Base-by-base conservation (phyloP, 371 early-diverging fungal species). In the Amoeboaphelidium protococcarum region DNA sequence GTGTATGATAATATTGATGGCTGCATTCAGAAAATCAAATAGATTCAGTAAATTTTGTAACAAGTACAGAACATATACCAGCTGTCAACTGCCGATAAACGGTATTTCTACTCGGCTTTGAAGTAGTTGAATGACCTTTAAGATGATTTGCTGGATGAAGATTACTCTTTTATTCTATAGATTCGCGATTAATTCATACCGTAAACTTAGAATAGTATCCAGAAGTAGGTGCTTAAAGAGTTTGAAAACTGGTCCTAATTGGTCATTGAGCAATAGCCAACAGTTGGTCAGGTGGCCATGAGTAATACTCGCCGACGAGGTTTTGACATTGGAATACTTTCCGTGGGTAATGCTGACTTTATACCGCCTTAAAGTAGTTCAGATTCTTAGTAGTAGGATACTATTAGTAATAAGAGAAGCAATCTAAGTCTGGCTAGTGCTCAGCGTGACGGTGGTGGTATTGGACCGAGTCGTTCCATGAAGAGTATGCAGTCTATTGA, bases 171-270 rank as follows among this genome's bases (percentile, higher is more conserved):
- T n/a, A n/a, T n/a, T n/a, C n/a, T n/a, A n/a, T n/a, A n/a, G n/a
- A n/a, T n/a, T n/a, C n/a, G n/a, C n/a, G n/a, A n/a, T n/a, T n/a
- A 78, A 46, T 76, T 81, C 50, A 70, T 92, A 26, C 90, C 89
- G 4, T 63, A 67, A 13, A 74, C 87, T 68, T 79, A 83, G 57
- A 69, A 77, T 22, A 69, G 67, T 26, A 74, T 95, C 47, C 76
- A 82, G 55, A 73, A 72, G 42, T 76, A 78, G 1, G 87, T 92
- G 1, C 67, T 78, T 13, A 60, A 67, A 13, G 88, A 91, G 54
- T 64, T 91, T 60, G 79, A 79, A 47, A 81, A 82, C 54, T 95
- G 96, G 96, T 66, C 87, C 26, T 76, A 72, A 51, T 77, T 66
- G 74, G 71, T 84, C 10, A 76, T 83, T 37, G 74, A 80, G 46